phyloP scores from a whole-genome alignment of 192 early-diverging fungal species.

The Lobulomyces angularis region DNA sequence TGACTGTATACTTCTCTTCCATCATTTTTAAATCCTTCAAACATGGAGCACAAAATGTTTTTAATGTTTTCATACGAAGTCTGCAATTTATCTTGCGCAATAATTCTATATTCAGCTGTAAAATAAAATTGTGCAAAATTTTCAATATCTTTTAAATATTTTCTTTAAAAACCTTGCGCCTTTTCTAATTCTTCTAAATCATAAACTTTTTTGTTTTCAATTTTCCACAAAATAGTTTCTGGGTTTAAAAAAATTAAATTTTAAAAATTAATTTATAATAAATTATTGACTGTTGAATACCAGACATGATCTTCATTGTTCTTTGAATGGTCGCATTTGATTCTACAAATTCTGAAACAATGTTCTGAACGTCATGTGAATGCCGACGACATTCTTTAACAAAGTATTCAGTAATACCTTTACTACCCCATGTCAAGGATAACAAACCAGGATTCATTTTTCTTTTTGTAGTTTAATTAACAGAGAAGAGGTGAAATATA shows the following conservation, averaged over 20 bases:
- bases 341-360: slow-evolving; percentile 40
- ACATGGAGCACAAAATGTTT: slow-evolving; percentile 5
- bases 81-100: slow-evolving; percentile 25
- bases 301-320: slow-evolving; percentile 32
- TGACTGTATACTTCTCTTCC: slow-evolving; percentile 42
- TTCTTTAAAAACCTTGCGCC: slow-evolving; percentile 27
- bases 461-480: too few relatives aligned
- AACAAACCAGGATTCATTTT: slow-evolving; percentile 52
- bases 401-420: slow-evolving; percentile 53
- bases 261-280: too few relatives aligned
- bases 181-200: slow-evolving; percentile 42
- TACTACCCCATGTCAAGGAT: slow-evolving; percentile 39
- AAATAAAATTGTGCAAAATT: slow-evolving; percentile 25
- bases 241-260: too few relatives aligned
- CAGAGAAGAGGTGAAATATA: too few relatives aligned
- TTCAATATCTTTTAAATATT: slow-evolving; percentile 26
- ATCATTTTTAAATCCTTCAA: slow-evolving; percentile 36
- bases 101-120: too few relatives aligned
- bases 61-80: slow-evolving; percentile 26
- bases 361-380: slow-evolving; percentile 44
- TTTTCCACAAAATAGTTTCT: slow-evolving; percentile 38
- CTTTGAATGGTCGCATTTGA: slow-evolving; percentile 29
- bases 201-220: slow-evolving; percentile 50
- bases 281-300: too few relatives aligned
- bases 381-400: slow-evolving; percentile 51